Percentiles rank a stretch among this genome's conserved stretches.
phyloP scores from a whole-genome alignment of 306 rosid species.

The Prunus fruticosa region DNA sequence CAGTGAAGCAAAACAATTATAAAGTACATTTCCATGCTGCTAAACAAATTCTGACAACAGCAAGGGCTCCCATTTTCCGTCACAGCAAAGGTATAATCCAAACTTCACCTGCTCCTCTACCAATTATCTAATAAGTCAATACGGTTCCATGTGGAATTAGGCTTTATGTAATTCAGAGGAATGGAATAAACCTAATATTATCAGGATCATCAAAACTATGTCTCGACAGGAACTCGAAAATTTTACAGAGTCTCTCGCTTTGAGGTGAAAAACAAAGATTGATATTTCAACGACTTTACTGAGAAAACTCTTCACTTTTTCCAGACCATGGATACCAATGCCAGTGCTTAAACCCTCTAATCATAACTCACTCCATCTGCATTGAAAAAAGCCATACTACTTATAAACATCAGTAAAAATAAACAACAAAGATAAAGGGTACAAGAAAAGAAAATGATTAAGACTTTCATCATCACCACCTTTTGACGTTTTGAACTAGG shows the following conservation, averaged over 20 bases:
- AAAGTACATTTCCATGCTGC: too few relatives aligned
- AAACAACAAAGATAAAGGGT: neutral
- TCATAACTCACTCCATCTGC: constrained; percentile 30
- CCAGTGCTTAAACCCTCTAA: neutral
- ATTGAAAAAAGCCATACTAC: neutral
- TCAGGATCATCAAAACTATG: neutral
- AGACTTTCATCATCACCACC: constrained; percentile 38
- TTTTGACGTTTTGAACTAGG: constrained; percentile 83
- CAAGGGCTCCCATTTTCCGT: too few relatives aligned
- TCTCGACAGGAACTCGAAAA: neutral
- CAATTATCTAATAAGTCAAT: too few relatives aligned
- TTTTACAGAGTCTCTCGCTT: too few relatives aligned
- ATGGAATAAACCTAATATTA: too few relatives aligned
- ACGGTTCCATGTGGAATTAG: too few relatives aligned
- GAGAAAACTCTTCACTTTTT: neutral
- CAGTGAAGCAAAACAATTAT: too few relatives aligned
- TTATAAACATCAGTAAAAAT: neutral
- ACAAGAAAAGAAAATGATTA: neutral
- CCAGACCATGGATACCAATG: neutral
- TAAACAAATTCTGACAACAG: too few relatives aligned
- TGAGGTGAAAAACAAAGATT: neutral
- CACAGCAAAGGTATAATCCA: too few relatives aligned
- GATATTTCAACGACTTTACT: neutral
- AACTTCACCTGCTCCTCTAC: too few relatives aligned
- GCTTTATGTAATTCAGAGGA: neutral